Conservation (phyloP, 371 early-diverging fungal genomes). For the Nematocida sp. region DNA sequence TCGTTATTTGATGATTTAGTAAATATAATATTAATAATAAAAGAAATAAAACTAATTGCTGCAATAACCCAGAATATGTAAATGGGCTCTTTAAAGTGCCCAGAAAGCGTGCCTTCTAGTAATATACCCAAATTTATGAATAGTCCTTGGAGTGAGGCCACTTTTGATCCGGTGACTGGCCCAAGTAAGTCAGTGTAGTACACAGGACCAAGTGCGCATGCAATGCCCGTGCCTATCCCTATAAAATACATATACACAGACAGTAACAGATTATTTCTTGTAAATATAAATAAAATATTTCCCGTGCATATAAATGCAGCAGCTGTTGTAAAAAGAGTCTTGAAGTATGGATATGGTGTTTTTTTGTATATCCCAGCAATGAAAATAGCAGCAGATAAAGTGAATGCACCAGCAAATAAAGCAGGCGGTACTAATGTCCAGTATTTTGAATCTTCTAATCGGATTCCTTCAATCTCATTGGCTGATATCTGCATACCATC, state of each 20-base stretch:
- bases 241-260: background rate
- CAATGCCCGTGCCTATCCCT: slow-evolving; percentile 31
- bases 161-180: background rate
- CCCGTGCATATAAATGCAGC: background rate
- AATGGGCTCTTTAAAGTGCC: background rate
- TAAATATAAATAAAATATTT: background rate
- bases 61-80: slow-evolving; percentile 24
- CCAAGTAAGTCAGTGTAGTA: slow-evolving; percentile 20
- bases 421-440: background rate
- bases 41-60: background rate
- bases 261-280: background rate
- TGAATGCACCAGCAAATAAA: background rate
- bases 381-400: background rate
- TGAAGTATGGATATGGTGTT: slow-evolving; percentile 11
- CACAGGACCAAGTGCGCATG: slow-evolving; percentile 26
- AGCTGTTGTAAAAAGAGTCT: background rate
- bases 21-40: background rate
- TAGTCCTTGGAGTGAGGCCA: slow-evolving; percentile 26
- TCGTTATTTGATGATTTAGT: background rate
- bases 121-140: slow-evolving; percentile 38
- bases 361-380: background rate
- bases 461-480: background rate
- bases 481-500: too few species aligned
- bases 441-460: background rate
- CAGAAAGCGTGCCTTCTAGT: background rate